phyloP scores from a whole-genome alignment of 352 stramenopile genomes.

The Pythium utonaiense region DNA sequence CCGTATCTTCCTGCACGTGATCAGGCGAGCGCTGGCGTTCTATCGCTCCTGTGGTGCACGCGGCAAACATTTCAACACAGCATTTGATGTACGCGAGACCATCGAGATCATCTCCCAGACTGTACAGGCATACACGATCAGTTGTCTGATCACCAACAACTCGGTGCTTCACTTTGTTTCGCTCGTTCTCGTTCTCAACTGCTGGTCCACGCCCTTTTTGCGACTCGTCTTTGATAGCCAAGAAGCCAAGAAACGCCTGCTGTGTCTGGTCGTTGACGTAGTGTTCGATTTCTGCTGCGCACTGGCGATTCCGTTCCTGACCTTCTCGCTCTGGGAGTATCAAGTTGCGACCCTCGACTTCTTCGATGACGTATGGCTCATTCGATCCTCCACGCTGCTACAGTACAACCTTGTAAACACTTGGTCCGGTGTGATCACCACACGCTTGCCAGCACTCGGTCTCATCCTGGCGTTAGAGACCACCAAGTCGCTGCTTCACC shows the following conservation, averaged over 20 bases:
- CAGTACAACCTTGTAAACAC: conserved; percentile 27
- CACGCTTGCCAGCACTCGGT: conserved; percentile 18
- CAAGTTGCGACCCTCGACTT: conserved; percentile 23
- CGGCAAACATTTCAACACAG: conserved; percentile 18
- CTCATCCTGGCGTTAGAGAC: conserved; percentile 20
- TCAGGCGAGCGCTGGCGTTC: background rate
- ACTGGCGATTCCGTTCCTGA: conserved; percentile 25
- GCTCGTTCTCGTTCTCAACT: conserved; percentile 23
- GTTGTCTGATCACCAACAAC: conserved; percentile 21
- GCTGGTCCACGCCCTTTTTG: conserved; percentile 24
- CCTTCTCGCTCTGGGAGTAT: conserved; percentile 21
- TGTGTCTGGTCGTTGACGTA: conserved; percentile 23
- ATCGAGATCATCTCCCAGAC: conserved; percentile 23
- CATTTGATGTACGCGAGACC: conserved; percentile 18
- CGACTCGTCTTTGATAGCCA: conserved; percentile 3
- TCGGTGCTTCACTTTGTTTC: conserved; percentile 22
- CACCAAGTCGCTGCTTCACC: conserved; percentile 17
- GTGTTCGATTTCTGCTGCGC: conserved; percentile 30
- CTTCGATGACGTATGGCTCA: conserved; percentile 23
- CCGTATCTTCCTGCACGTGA: no score
- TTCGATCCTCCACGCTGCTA: conserved; percentile 22
- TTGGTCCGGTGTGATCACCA: conserved; percentile 19
- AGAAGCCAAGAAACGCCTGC: conserved; percentile 17
- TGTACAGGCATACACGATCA: conserved; percentile 23
- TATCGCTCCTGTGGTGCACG: conserved; percentile 17